These are phyloP conservation scores for Amoebophrya sp. DNA, from an alignment of 169 alveolate genomes.

Conservation along the genomic window DNA sequence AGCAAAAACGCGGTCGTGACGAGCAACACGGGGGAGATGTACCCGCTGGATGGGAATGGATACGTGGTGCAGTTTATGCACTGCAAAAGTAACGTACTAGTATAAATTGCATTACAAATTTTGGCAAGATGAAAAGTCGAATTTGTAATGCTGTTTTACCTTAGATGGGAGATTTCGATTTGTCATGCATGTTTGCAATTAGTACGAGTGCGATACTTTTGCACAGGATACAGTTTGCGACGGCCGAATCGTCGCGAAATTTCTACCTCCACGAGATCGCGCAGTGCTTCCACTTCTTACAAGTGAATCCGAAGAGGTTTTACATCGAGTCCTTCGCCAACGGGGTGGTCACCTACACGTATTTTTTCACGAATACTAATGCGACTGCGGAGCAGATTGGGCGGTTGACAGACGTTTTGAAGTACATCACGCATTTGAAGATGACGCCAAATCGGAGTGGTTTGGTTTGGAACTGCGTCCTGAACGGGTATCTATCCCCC, in stretches of 20 bases:
- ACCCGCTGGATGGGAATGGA: background rate
- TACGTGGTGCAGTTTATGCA: too few relatives aligned
- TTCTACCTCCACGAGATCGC: slow-evolving; percentile 29
- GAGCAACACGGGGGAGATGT: background rate
- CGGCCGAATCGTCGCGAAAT: background rate
- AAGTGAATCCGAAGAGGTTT: slow-evolving; percentile 35
- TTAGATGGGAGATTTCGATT: too few relatives aligned
- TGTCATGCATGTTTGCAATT: too few relatives aligned
- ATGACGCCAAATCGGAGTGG: slow-evolving; percentile 34
- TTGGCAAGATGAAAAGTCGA: too few relatives aligned
- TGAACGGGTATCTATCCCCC: slow-evolving; percentile 35
- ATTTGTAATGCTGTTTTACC: too few relatives aligned
- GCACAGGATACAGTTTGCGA: slow-evolving; percentile 24
- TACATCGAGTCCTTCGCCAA: slow-evolving; percentile 43
- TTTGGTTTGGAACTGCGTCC: slow-evolving; percentile 32
- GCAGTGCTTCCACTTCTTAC: slow-evolving; percentile 31
- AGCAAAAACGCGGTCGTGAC: slow-evolving; percentile 3
- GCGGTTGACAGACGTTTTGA: background rate
- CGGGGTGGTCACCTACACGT: slow-evolving; percentile 40
- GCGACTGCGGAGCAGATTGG: background rate
- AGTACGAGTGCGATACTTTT: too few relatives aligned
- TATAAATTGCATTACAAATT: too few relatives aligned
- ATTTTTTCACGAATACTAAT: slow-evolving; percentile 26
- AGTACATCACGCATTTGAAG: slow-evolving; percentile 35
- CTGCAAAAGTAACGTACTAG: too few relatives aligned